Evolutionary conservation across 2,329 filamentous ascomycete genomes (phyloP), one percentile per base, ranked within the genome.

Genomic region (Ophiosphaerella korrae): DNA sequence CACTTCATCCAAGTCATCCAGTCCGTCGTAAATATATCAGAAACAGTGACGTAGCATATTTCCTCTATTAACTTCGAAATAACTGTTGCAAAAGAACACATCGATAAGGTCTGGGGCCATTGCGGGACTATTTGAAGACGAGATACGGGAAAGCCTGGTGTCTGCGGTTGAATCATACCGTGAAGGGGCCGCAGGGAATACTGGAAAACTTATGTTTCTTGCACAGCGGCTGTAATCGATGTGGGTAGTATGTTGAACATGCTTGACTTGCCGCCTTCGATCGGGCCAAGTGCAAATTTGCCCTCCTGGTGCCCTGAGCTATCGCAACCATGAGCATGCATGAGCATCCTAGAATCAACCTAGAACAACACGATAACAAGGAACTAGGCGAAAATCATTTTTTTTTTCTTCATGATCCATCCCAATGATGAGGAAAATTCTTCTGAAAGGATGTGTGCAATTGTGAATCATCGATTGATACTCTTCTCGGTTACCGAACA

Each of bases 281-380:
- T 18, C 2, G 12, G 18, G 6, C 21, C 18, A 14, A 21, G 8
- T 7, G 2, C 29, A 9, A 3, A 38, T 12, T 14, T 48, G 5
- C 45, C 50, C 2, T 53, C 50, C 2, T 53, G 45, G 45, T 53
- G 50, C 24, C 45, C 33, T 1, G 33, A 49, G 7, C 24, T 42
- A 13, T 24, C 18, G 42, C 32, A 14, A 3, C 21, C 12, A 16
- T 13, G 7, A 7, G 21, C 23, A 9, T 41, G 38, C 23, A 4
- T 29, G 38, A 29, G 5, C 2, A 13, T 41, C 1, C 16, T 41
- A 26, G 23, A 16, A 9, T 11, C 21, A 7, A 9, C 13, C 7
- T 41, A 23, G 38, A 26, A 41, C 13, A 29, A 29, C 11, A 7
- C 7, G 26, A 29, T 29, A 2, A 2, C 26, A 29, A 11, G 2